Evolutionary conservation across 2,329 filamentous ascomycete genomes (phyloP).

Genomic region (Trichoderma endophyticum): DNA sequence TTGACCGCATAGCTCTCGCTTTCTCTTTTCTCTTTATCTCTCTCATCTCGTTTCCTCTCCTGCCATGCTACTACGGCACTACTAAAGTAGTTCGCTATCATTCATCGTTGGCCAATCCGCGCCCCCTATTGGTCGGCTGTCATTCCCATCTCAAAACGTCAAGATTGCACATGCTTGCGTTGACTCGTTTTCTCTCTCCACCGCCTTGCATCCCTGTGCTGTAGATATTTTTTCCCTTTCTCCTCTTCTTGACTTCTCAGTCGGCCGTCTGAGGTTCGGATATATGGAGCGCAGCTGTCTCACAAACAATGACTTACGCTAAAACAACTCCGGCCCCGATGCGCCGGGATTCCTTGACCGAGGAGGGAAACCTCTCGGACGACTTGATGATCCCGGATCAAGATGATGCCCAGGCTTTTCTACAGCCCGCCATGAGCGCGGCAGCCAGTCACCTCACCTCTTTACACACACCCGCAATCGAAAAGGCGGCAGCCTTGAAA

Average conservation of each 20-base stretch:
- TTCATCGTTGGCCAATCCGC: not conserved
- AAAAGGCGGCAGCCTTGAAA: slow-evolving; percentile 56
- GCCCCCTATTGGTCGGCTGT: slow-evolving; percentile 6
- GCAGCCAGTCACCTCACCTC: slow-evolving; percentile 55
- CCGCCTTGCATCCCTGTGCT: not conserved
- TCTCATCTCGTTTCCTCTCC: not conserved
- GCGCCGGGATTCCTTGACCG: not conserved
- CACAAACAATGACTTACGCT: not conserved
- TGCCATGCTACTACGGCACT: not conserved
- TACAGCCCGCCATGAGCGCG: slow-evolving; percentile 58
- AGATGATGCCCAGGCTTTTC: slow-evolving; percentile 57
- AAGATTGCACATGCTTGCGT: not conserved
- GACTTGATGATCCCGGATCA: slow-evolving; percentile 39
- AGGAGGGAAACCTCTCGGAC: slow-evolving; percentile 20
- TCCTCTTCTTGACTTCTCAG: not conserved
- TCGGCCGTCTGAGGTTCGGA: not conserved
- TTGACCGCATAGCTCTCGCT: not conserved
- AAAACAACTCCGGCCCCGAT: not conserved
- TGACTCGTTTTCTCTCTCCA: not conserved
- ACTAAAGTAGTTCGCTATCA: not conserved
- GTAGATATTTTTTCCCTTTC: not conserved
- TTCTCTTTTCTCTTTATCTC: not conserved
- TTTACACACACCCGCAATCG: slow-evolving; percentile 52
- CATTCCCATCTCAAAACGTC: slow-evolving; percentile 6
- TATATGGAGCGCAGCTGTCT: not conserved